Evolutionary conservation across 495 filamentous ascomycete genomes (phyloP), one percentile per base, ranked within the genome.

Genomic region (Tetracladium setigerum): DNA sequence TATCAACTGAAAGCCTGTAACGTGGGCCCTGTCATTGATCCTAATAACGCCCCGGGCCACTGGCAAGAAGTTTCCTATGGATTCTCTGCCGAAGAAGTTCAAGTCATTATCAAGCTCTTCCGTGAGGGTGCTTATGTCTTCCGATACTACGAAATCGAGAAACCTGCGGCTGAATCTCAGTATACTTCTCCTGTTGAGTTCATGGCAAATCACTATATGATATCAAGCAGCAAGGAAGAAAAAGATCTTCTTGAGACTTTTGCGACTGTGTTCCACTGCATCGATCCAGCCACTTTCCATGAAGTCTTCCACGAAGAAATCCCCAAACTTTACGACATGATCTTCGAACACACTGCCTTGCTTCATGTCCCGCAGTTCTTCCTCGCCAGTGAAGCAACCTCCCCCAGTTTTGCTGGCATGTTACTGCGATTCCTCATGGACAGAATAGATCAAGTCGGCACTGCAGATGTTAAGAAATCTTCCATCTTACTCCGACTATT

Each of bases 261-360:
- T 55, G 94, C 91, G 8, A 97, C 92, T 0, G 88, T 97, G 12
- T 99, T 99, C 59, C 92, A 99, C 59, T 92, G 89, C 66, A 94
- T 99, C 56, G 94, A 99, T 60, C 94, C 92, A 4, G 94, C 94
- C 1, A 95, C 90, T 2, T 99, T 99, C 58, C 87, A 99, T 58
- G 94, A 99, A 66, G 89, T 99, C 18, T 99, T 99, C 63, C 87
- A 95, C 54, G 86, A 88, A 10, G 91, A 97, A 67, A 97, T 99
- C 47, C 91, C 91, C 22, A 87, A 86, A 56, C 79, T 99, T 9
- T 95, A 97, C 61, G 85, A 95, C 39, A 94, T 97, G 74, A 95
- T 95, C 73, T 95, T 97, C 63, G 87, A 95, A 52, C 91, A 99
- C 66, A 87, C 88, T 5, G 85, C 89, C 19, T 74, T 99, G 32